Conservation (phyloP, 805 yeast genomes). For the Tetrapisispora taiwanensis region DNA sequence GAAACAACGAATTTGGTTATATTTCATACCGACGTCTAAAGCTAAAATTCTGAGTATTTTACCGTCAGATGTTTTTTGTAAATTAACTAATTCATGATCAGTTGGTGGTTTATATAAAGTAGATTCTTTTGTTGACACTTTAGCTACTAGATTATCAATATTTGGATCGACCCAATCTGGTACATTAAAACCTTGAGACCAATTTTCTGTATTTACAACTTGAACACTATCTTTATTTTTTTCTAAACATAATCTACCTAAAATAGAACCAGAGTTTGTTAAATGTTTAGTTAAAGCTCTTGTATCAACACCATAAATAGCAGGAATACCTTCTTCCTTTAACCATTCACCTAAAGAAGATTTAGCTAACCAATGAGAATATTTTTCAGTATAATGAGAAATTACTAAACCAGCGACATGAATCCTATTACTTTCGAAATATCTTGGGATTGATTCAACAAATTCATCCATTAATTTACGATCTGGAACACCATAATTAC, state of each 20-base stretch:
- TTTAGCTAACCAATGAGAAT: constrained; percentile 85
- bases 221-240: constrained; percentile 28
- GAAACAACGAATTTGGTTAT: constrained; percentile 94
- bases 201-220: constrained; percentile 31
- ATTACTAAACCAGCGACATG: constrained; percentile 96
- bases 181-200: constrained; percentile 55
- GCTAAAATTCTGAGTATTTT: constrained; percentile 75
- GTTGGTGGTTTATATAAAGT: constrained; percentile 63
- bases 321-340: constrained; percentile 84
- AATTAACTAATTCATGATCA: constrained; percentile 27
- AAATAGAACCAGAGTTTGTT: constrained; percentile 85
- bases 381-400: constrained; percentile 93
- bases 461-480: constrained; percentile 65
- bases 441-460: constrained; percentile 69
- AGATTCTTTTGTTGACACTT: constrained; percentile 74
- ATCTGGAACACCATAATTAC: constrained; percentile 98
- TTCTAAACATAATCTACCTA: constrained; percentile 76
- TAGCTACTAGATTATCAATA: constrained; percentile 79
- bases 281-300: constrained; percentile 88
- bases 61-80: constrained; percentile 59
- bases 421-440: constrained; percentile 85
- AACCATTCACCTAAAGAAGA: constrained; percentile 93
- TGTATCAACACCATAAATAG: constrained; percentile 95
- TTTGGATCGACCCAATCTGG: constrained; percentile 95
- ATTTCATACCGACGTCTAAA: constrained; percentile 96